Evolutionary conservation across 805 yeast species (phyloP).

Genomic region (Teunomyces stri): DNA sequence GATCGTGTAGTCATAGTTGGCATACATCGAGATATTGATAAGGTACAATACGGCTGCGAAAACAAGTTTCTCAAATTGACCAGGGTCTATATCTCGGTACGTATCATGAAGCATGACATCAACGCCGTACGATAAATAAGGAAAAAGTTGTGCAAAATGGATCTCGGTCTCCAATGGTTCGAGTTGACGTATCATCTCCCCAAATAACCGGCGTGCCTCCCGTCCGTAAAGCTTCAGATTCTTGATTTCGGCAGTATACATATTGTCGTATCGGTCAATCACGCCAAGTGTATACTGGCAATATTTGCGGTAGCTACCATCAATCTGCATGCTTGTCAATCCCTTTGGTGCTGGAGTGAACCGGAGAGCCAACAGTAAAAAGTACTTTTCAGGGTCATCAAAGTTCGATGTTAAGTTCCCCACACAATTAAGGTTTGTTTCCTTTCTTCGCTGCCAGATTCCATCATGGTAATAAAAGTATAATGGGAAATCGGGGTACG

Average conservation of each 20-base stretch:
- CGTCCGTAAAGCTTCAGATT: not conserved
- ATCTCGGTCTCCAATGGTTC: not conserved
- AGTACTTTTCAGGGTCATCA: not conserved
- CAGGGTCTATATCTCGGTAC: not conserved
- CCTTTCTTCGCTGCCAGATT: not conserved
- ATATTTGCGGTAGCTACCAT: not conserved
- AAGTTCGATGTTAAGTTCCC: not conserved
- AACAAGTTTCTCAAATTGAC: not conserved
- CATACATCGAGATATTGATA: constrained; percentile 3
- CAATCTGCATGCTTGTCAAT: not conserved
- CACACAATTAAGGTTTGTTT: constrained; percentile 1
- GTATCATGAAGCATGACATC: constrained; percentile 1
- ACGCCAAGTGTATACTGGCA: not conserved
- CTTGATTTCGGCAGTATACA: constrained; percentile 1
- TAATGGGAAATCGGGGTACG: constrained; percentile 1
- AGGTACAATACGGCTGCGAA: constrained; percentile 2
- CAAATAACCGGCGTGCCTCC: constrained; percentile 1
- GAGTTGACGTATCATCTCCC: not conserved
- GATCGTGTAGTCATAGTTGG: not conserved
- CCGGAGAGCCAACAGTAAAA: not conserved
- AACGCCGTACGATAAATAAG: not conserved
- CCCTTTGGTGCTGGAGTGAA: not conserved
- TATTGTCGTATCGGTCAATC: not conserved
- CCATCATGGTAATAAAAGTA: not conserved
- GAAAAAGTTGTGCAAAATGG: not conserved